Base-by-base conservation (phyloP, 2,329 filamentous ascomycete genomes). In the Pseudogymnoascus sp. region DNA sequence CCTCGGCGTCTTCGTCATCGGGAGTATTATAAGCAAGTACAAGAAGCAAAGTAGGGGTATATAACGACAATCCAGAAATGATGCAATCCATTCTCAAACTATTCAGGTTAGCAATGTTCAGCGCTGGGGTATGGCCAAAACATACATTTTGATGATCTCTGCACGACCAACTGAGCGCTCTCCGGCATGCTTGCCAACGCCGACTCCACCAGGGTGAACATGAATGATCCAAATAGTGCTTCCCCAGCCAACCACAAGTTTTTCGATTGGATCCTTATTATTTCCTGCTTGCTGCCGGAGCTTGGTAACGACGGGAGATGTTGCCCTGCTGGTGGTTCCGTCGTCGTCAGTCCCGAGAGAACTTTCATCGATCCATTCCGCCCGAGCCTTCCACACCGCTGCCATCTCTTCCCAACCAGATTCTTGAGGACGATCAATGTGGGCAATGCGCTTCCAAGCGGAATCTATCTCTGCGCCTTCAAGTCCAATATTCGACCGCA, bases 361-460 rank as follows among this genome's bases (percentile, higher is more conserved):
- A 63, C 86, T 82, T 68, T 96, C 89, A 69, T 97, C 90, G 47
- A 97, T 88, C 94, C 94, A 99, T 72, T 97, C 92, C 1, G 86
- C 86, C 20, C 92, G 83, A 2, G 90, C 90, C 76, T 93, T 96
- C 92, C 94, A 97, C 3, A 97, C 90, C 54, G 89, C 85, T 0
- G 92, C 92, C 92, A 99, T 97, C 41, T 96, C 92, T 67, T 97
- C 91, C 91, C 94, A 97, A 61, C 88, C 86, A 7, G 88, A 86
- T 4, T 88, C 89, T 68, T 91, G 89, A 1, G 94, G 94, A 43
- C 92, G 85, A 70, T 96, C 92, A 63, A 96, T 87, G 71, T 97
- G 93, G 22, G 90, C 92, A 65, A 99, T 90, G 8, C 93, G 84
- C 74, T 94, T 96, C 95, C 95, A 99, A 2, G 92, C 90, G 66